Base-by-base conservation (phyloP, 371 early-diverging fungal genomes). In the Zancudomyces culisetae region DNA sequence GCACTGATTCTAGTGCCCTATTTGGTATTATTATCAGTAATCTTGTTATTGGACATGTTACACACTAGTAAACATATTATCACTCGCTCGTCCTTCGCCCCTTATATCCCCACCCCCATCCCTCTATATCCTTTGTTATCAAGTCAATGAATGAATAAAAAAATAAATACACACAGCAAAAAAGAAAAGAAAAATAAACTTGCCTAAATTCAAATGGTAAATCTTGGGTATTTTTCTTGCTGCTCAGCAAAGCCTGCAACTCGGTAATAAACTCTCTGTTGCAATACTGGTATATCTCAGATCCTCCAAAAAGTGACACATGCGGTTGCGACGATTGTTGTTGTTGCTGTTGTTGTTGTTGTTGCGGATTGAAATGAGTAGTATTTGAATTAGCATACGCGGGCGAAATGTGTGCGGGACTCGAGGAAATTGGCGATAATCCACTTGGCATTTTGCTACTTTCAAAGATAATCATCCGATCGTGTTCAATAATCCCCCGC, bases 261-360 rank as follows among this genome's bases (percentile, higher is more conserved):
- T 88, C 87, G 42, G 79, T 79, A 27, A 90, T 75, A 53, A 88
- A 85, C n/a, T n/a, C n/a, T n/a, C n/a, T n/a, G n/a, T n/a, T n/a
- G n/a, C n/a, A n/a, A n/a, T n/a, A n/a, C n/a, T n/a, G n/a, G n/a
- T n/a, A n/a, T n/a, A n/a, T n/a, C n/a, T n/a, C n/a, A n/a, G n/a
- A n/a, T n/a, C n/a, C n/a, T n/a, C n/a, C n/a, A n/a, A n/a, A n/a
- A n/a, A n/a, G n/a, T n/a, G n/a, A n/a, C n/a, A n/a, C n/a, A n/a
- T n/a, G n/a, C n/a, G n/a, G n/a, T n/a, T n/a, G n/a, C n/a, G n/a
- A n/a, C n/a, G n/a, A n/a, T n/a, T n/a, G n/a, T n/a, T n/a, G 22
- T 76, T 60, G 24, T 77, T 77, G 55, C 83, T 81, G 45, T 79
- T 75, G 53, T 76, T 77, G 53, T 75, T 76, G 47, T 79, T 74